Evolutionary conservation across 805 yeast genomes (phyloP), one percentile per base, ranked within the genome.

Genomic region (Saccharomycopsis amapae): DNA sequence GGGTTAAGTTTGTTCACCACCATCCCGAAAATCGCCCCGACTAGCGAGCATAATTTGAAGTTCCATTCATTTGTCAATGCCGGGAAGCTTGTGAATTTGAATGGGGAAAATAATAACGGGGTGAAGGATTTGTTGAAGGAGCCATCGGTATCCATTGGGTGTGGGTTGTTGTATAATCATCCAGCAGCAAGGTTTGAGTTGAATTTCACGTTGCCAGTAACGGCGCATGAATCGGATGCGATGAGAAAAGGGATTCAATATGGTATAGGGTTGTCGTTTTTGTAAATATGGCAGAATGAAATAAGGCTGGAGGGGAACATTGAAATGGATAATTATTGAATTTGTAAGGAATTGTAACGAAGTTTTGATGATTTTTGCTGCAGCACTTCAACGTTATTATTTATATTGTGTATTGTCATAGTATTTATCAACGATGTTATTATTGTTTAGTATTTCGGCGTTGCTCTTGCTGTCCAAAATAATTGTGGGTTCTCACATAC

Each of bases 151-250:
- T 66, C 81, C 3, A 61, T 69, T n/a, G 84, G 85, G 2, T 46
- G 74, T 31, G 90, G 89, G 7, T 46, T 83, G 3, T 64, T 75
- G 4, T 78, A 79, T 53, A 72, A 72, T 41, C 82, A 78, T 52
- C 81, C 84, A 5, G 70, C 73, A 38, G 86, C 87, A 1, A 65
- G 84, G 44, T 77, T 83, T 55, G 86, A 82, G 56, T 67, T 83
- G 42, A 79, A 78, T 55, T 72, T 81, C 46, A 73, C 78, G 2
- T 56, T 80, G 36, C 90, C 90, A 1, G 51, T 83, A 22, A 68
- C 73, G 5, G 69, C 73, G 0, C 73, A 75, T 49, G 61, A 63
- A 4, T 62, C 66, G 34, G 85, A 78, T 54, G 61, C 67, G 3
- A 57, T 69, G 10, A 68, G 82, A 54, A 81, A 80, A 50, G 89